phyloP scores from a whole-genome alignment of 768 basidiomycete genomes.

The Fistulinella prunicolor region DNA sequence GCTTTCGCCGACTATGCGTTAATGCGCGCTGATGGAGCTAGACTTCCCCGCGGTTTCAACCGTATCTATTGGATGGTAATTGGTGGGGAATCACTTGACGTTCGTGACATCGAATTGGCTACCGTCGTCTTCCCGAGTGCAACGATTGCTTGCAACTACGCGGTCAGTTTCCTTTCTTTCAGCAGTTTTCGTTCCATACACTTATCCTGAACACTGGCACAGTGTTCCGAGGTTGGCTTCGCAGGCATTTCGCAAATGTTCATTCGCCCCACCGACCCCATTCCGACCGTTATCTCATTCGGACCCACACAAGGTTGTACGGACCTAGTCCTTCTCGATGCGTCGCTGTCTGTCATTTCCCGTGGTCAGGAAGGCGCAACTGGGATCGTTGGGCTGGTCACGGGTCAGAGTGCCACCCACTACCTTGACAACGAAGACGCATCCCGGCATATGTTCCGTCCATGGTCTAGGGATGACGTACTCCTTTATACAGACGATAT shows the following conservation, averaged over 20 bases:
- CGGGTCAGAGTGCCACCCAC: conserved; percentile 26
- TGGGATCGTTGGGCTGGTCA: conserved; percentile 28
- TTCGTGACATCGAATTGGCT: conserved; percentile 27
- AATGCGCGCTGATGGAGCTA: conserved; percentile 17
- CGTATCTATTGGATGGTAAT: conserved; percentile 34
- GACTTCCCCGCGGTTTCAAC: conserved; percentile 19
- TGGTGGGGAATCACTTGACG: conserved; percentile 29
- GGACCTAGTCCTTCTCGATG: conserved; percentile 28
- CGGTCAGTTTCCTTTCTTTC: conserved; percentile 13
- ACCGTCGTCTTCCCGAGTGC: conserved; percentile 21
- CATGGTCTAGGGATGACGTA: conserved; percentile 20
- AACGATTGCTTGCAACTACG: conserved; percentile 33
- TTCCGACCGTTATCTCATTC: conserved; percentile 27
- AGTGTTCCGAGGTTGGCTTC: conserved; percentile 32
- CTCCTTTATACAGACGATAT: conserved; percentile 31
- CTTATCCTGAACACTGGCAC: background rate
- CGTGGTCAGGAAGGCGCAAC: conserved; percentile 22
- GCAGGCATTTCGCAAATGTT: conserved; percentile 33
- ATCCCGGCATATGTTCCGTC: conserved; percentile 28
- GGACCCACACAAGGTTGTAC: conserved; percentile 28
- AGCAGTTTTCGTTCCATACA: background rate
- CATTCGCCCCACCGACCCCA: conserved; percentile 21
- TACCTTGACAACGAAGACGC: conserved; percentile 27
- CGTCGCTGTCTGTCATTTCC: conserved; percentile 20
- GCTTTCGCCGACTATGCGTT: conserved; percentile 28